Evolutionary conservation across 2,329 filamentous ascomycete species (phyloP), one percentile per base, ranked within the genome.

Genomic region (Triangularia verruculosa): DNA sequence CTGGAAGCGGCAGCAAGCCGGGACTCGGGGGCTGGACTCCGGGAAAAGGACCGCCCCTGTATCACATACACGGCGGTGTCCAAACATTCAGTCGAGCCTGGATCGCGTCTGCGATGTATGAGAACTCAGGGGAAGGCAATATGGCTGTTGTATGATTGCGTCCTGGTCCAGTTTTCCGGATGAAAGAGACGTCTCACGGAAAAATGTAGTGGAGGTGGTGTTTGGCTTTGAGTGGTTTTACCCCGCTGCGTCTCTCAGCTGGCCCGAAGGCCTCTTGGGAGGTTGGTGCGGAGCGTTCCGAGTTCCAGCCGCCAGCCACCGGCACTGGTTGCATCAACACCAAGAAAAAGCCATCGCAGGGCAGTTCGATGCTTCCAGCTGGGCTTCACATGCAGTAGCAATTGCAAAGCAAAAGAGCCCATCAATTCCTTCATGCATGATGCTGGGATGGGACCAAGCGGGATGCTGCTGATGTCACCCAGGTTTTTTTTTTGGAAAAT

Each of bases 211-310:
- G 12, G n/a, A 30, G 32, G 12, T 30, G 17, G 34, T 58, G 54
- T 56, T 56, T 56, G 53, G 53, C 24, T 58, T 17, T 47, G 13
- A n/a, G 28, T 24, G 28, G 7, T 54, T 64, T 65, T 65, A 52
- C 63, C 65, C 65, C 65, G 61, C 56, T n/a, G 61, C 20, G 24
- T 61, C 64, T 62, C 43, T 43, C 39, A 60, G 24, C 22, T 54
- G 25, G n/a, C n/a, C 32, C 27, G 39, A 56, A 27, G 52, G 12
- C 32, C 11, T 3, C 57, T 13, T 13, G 9, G 15, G 39, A 30
- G 43, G 24, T 32, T 34, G 58, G 27, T 20, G 59, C 59, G 57
- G 60, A 22, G 27, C 57, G 39, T 54, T 43, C 63, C 56, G 53
- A 43, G 51, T 52, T 13, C 4, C 25, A 54, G 20, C 7, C 25